These are phyloP conservation scores for Populus deltoides DNA, from an alignment of 345 rosid species.

Conservation along the genomic window DNA sequence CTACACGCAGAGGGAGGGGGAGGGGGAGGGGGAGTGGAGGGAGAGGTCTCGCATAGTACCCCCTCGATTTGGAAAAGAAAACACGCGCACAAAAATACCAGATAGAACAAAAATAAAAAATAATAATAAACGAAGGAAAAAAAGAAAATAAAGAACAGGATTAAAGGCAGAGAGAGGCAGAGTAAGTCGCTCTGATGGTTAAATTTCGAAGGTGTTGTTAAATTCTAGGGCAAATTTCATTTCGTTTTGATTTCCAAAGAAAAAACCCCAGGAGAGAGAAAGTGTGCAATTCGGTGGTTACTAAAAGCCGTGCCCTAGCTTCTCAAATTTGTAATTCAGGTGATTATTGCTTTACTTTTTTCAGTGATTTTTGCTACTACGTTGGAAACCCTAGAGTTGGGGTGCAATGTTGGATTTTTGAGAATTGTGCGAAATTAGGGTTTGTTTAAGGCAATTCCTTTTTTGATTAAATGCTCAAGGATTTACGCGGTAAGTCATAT, in stretches of 20 bases:
- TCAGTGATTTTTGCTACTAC: background rate
- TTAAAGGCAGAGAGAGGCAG: background rate
- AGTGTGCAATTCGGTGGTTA: background rate
- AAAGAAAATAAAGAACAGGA: no score
- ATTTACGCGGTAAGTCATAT: background rate
- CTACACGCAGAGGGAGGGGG: background rate
- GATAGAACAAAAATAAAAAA: background rate
- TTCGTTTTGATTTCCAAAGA: background rate
- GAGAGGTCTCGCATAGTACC: conserved; percentile 15
- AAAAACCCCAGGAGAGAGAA: conserved; percentile 26
- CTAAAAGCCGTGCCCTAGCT: conserved; percentile 12
- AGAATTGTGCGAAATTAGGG: conserved; percentile 13
- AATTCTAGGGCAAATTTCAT: conserved; percentile 12
- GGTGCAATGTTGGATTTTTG: conserved; percentile 4
- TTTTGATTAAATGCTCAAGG: background rate
- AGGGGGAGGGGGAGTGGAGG: no score
- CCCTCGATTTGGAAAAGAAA: background rate
- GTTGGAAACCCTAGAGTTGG: conserved; percentile 19
- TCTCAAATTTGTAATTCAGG: conserved; percentile 19
- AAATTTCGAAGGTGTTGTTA: background rate
- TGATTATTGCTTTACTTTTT: conserved; percentile 12
- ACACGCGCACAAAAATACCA: background rate
- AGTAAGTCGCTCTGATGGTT: background rate
- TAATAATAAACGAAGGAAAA: no score
- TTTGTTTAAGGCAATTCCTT: conserved; percentile 10